phyloP scores from a whole-genome alignment of 2,329 filamentous ascomycete species.

The Fusarium sp. region DNA sequence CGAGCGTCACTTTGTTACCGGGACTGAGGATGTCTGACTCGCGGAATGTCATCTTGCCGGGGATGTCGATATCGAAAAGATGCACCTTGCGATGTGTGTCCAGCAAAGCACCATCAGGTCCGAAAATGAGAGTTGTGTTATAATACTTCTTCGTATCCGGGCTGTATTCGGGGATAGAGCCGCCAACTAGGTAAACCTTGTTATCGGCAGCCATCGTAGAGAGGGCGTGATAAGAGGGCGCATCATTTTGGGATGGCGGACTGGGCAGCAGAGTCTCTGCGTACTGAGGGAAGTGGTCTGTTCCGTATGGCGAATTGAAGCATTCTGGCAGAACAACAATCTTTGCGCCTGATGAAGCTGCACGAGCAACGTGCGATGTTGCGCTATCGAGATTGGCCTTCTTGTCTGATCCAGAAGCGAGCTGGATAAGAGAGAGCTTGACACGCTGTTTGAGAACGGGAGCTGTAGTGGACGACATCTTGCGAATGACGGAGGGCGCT shows the following conservation, averaged over 20 bases:
- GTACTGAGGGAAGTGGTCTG: slow-evolving; percentile 88
- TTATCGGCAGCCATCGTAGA: slow-evolving; percentile 83
- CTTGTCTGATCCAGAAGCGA: slow-evolving; percentile 87
- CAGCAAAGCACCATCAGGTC: slow-evolving; percentile 81
- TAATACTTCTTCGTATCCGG: slow-evolving; percentile 73
- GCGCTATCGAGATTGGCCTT: slow-evolving; percentile 84
- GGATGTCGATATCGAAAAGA: slow-evolving; percentile 97
- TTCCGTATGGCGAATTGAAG: slow-evolving; percentile 98
- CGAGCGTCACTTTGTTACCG: slow-evolving; percentile 85
- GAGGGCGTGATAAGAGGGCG: slow-evolving; percentile 88
- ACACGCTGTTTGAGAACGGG: slow-evolving; percentile 77
- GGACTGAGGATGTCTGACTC: slow-evolving; percentile 91
- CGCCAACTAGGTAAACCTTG: slow-evolving; percentile 84
- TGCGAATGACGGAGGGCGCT: slow-evolving; percentile 47
- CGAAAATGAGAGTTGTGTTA: slow-evolving; percentile 91
- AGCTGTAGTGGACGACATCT: slow-evolving; percentile 51
- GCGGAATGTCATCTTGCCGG: slow-evolving; percentile 90
- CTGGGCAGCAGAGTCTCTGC: slow-evolving; percentile 87
- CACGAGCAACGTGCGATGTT: slow-evolving; percentile 83
- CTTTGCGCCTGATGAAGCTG: slow-evolving; percentile 79
- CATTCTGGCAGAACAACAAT: slow-evolving; percentile 96
- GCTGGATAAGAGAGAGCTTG: slow-evolving; percentile 84
- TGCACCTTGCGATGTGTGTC: slow-evolving; percentile 93
- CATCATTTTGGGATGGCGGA: slow-evolving; percentile 75
- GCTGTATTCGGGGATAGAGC: slow-evolving; percentile 89